Evolutionary conservation across 371 early-diverging fungal genomes (phyloP).

Genomic region (Haplosporangium sp.): DNA sequence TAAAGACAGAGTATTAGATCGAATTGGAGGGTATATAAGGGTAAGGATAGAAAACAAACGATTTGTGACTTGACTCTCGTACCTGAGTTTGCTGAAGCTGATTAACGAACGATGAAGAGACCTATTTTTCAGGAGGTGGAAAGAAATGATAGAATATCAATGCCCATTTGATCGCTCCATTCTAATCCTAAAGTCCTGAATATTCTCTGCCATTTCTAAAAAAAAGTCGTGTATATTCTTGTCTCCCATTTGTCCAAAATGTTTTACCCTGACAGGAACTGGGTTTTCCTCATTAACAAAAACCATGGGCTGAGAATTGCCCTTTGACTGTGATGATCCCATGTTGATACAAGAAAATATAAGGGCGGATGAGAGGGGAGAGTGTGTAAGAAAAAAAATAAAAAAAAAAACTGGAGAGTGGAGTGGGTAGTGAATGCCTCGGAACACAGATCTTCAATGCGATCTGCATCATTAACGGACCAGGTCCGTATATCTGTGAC

Average conservation of each 20-base stretch:
- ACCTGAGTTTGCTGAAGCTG: constrained; percentile 48
- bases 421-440: not conserved
- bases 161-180: too few relatives aligned
- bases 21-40: not conserved
- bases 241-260: not conserved
- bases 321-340: constrained; percentile 55
- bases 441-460: constrained; percentile 11
- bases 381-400: not conserved
- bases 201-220: not conserved
- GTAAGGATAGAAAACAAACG: not conserved
- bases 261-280: constrained; percentile 51
- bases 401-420: not conserved
- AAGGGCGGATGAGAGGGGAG: constrained; percentile 12
- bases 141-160: not conserved
- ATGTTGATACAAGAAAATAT: constrained; percentile 4
- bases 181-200: not conserved
- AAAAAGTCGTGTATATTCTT: not conserved
- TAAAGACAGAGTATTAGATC: not conserved
- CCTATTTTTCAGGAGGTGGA: constrained; percentile 10
- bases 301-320: constrained; percentile 47
- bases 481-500: not conserved
- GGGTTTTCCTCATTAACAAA: constrained; percentile 53
- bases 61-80: not conserved
- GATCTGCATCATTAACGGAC: constrained; percentile 5
- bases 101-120: constrained; percentile 47